Base-by-base conservation (phyloP, 768 basidiomycete genomes). In the Amylocystis lapponica region DNA sequence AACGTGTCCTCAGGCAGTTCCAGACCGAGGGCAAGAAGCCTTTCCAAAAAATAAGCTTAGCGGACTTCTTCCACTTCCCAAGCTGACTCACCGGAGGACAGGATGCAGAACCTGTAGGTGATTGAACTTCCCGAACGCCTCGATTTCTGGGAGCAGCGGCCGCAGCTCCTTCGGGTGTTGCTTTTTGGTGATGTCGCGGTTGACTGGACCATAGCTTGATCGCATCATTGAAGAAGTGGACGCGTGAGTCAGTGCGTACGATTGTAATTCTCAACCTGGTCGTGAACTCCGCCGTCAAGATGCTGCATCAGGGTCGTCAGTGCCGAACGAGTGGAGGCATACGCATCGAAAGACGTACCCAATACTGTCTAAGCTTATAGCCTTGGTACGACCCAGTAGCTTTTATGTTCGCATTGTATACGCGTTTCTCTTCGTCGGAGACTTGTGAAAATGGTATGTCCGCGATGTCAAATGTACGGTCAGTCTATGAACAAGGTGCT, bases 221-320 rank as follows among this genome's bases (percentile, higher is more conserved):
- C n/a, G 43, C 37, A 14, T 10, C 7, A 23, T 27, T 5, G 16
- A 22, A 14, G 9, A 13, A 22, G 19, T 3, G 1, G 26, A 2
- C n/a, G 38, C 14, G 11, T 6, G 27, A 12, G 17, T 8, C 44
- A 23, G 27, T 12, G 50, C 72, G 44, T 45, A 81, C 81, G 66
- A 45, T 76, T 79, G 48, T 83, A 83, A 39, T 74, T 66, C 51
- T 83, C 81, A 11, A 81, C 49, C 50, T 81, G 76, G 49, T 83
- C 81, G 11, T 59, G 70, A 20, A 83, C 73, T 3, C 81, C 81
- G 12, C 68, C 70, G 26, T 75, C 76, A 34, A 82, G 75, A 40
- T 77, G 74, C 80, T 83, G 39, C 19, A 31, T 13, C 9, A n/a
- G 22, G 20, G 16, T 9, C 10, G 6, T 37, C 27, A n/a, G 10